Base-by-base conservation (phyloP, 805 yeast genomes). In the Cyberlindnera meyerae region DNA sequence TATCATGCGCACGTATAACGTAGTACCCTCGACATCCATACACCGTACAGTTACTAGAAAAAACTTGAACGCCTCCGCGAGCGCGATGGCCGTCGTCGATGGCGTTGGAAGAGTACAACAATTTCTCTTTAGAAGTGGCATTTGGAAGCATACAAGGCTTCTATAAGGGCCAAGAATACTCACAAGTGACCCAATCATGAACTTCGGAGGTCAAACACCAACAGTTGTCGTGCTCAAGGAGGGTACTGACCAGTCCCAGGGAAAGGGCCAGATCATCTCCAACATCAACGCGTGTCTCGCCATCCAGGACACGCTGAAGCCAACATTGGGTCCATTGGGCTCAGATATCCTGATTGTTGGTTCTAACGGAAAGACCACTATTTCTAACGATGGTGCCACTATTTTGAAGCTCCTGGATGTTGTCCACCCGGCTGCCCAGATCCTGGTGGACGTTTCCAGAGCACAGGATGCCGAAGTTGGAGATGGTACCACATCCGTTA, bases 401-500 rank as follows among this genome's bases (percentile, higher is more conserved):
- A 90, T 93, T 51, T 69, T 93, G 59, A 86, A 82, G 58, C 70
- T 93, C 39, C 66, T 93, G 48, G 98, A 93, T 56, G 94, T 93
- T 38, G 96, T 93, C 18, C 98, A 93, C 55, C 98, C 99, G 8
- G 98, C 99, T 9, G 98, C 98, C 11, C 88, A 87, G 61, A 89
- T 90, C 42, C 68, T 90, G 49, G 98, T 90, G 36, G 95, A 90
- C 58, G 84, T 90, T 40, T 84, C 96, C 13, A 82, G 94, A 59
- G 88, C 95, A 3, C 98, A 90, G 66, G 98, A 90, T 60, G 95
- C 94, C 42, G 97, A 90, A 62, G 96, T 93, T 47, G 98, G 98
- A 42, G 98, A 90, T 64, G 98, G 98, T 48, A 90, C 98, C 29
- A 90, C 98, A 1, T 82, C 96, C 20, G 98, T 90, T 15, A 85